phyloP scores from a whole-genome alignment of 164 flowering plant species.

The Magnolia sinica region DNA sequence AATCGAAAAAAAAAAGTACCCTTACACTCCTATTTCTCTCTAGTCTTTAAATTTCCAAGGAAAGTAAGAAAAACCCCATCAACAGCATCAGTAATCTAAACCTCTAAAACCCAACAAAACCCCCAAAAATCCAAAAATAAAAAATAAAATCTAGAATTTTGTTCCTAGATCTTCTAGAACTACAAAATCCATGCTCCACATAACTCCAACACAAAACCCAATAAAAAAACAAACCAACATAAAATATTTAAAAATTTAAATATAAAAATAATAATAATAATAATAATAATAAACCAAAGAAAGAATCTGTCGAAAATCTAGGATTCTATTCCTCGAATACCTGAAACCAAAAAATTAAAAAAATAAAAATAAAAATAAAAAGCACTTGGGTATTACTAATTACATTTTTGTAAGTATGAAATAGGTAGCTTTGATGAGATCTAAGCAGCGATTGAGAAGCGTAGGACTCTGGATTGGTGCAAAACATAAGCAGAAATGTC shows the following conservation, averaged over 20 bases:
- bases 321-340: constrained; percentile 20
- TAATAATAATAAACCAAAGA: too few species aligned
- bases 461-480: constrained; percentile 39
- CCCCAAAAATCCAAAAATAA: background rate
- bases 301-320: constrained; percentile 32
- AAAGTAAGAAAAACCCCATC: constrained; percentile 3
- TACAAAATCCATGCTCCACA: constrained; percentile 12
- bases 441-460: constrained; percentile 27
- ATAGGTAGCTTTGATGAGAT: constrained; percentile 26
- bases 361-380: constrained; percentile 5
- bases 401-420: constrained; percentile 13
- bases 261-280: background rate
- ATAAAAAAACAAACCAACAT: background rate
- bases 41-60: background rate
- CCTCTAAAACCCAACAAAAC: constrained; percentile 7
- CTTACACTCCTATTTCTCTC: too few species aligned
- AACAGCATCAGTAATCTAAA: constrained; percentile 8
- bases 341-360: constrained; percentile 20
- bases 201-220: constrained; percentile 4
- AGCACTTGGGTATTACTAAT: constrained; percentile 28
- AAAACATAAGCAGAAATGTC: constrained; percentile 30
- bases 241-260: constrained; percentile 19
- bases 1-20: background rate
- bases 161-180: constrained; percentile 23
- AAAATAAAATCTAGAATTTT: constrained; percentile 9